A percentile compares a stretch with the other conserved stretches of the same genome.
phyloP scores from a whole-genome alignment of 768 basidiomycete genomes.

The Suillus americanus region DNA sequence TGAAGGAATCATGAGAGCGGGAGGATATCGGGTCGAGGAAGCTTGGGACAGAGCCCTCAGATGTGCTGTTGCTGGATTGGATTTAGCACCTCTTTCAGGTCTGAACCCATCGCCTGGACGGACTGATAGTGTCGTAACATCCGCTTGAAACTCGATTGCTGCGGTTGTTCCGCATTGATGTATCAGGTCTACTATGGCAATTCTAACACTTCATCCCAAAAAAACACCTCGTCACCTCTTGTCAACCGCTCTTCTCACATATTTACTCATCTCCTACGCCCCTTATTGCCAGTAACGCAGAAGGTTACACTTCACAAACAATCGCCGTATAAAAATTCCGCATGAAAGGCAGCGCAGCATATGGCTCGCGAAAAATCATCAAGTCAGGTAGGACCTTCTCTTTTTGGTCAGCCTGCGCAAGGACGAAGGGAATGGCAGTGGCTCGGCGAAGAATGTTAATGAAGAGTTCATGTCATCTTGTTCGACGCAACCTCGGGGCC shows the following conservation, averaged over 20 bases:
- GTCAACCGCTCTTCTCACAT: not conserved
- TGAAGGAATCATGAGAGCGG: constrained; percentile 79
- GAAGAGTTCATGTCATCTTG: not conserved
- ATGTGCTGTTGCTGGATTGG: constrained; percentile 71
- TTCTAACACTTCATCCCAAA: not conserved
- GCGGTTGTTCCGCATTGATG: not conserved
- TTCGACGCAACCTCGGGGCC: not conserved
- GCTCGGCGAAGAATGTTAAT: not conserved
- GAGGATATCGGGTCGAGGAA: constrained; percentile 79
- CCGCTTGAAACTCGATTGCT: constrained; percentile 25
- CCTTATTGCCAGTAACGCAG: constrained; percentile 29
- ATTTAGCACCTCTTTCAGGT: constrained; percentile 52
- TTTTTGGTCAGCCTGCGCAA: not conserved
- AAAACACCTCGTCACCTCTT: not conserved
- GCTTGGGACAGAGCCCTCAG: constrained; percentile 84
- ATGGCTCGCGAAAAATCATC: constrained; percentile 38
- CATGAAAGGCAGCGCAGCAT: constrained; percentile 41
- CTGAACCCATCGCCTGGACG: constrained; percentile 15
- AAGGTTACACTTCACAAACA: constrained; percentile 30
- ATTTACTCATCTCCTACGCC: not conserved
- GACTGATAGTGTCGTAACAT: constrained; percentile 48
- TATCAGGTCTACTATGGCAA: not conserved
- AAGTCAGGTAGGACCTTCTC: constrained; percentile 31
- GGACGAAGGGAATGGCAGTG: not conserved
- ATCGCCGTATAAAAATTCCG: constrained; percentile 44